Evolutionary conservation across 2,329 filamentous ascomycete species (phyloP).

Genomic region (Coleophoma cylindrospora): DNA sequence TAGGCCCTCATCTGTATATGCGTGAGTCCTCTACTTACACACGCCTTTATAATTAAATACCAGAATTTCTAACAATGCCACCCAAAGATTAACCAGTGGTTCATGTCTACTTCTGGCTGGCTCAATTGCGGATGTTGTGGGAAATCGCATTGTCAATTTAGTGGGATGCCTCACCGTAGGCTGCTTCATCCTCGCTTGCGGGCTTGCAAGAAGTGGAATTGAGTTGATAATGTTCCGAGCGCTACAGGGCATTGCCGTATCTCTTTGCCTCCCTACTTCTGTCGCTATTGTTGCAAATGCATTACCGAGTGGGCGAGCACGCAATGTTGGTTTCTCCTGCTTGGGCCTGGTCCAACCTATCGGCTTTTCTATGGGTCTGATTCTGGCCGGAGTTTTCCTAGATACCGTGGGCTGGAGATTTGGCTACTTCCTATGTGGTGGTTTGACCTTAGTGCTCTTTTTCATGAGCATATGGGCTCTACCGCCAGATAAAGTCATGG

Average conservation of each 20-base stretch:
- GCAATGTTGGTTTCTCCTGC: slow-evolving; percentile 38
- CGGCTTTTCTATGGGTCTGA: slow-evolving; percentile 44
- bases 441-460: slow-evolving; percentile 30
- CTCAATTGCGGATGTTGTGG: slow-evolving; percentile 43
- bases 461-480: slow-evolving; percentile 30
- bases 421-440: slow-evolving; percentile 37
- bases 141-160: slow-evolving; percentile 37
- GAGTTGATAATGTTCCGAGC: slow-evolving; percentile 43
- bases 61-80: too few relatives aligned
- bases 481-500: slow-evolving; percentile 22
- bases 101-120: slow-evolving; percentile 43
- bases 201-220: slow-evolving; percentile 30
- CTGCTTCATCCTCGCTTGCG: slow-evolving; percentile 37
- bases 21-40: neutral
- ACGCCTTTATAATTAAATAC: too few relatives aligned
- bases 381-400: slow-evolving; percentile 42
- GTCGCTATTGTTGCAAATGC: slow-evolving; percentile 42
- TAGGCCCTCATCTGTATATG: slow-evolving; percentile 5
- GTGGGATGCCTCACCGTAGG: slow-evolving; percentile 37
- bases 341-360: slow-evolving; percentile 40
- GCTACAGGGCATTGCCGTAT: slow-evolving; percentile 38
- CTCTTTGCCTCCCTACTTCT: slow-evolving; percentile 42
- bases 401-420: slow-evolving; percentile 42
- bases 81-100: slow-evolving; percentile 30
- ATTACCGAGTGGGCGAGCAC: slow-evolving; percentile 29